Evolutionary conservation across 495 filamentous ascomycete species (phyloP).

Genomic region (Podospora pseudopauciseta): DNA sequence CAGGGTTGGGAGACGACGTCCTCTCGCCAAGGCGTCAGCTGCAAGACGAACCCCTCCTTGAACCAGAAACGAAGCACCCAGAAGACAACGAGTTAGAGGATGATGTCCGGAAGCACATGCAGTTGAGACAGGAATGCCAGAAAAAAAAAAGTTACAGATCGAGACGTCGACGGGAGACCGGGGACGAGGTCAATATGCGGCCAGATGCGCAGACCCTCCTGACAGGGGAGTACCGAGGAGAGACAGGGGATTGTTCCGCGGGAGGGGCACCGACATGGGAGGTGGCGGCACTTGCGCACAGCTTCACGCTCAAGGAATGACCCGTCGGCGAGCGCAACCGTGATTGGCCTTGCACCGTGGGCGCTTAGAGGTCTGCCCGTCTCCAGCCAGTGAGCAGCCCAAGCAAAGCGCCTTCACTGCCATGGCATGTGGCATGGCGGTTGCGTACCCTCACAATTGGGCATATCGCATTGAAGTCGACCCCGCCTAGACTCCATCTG

Average conservation of each 20-base stretch:
- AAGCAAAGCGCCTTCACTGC: conserved; percentile 26
- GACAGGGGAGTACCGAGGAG: conserved; percentile 12
- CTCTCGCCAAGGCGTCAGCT: conserved; percentile 4
- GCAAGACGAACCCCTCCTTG: conserved; percentile 1
- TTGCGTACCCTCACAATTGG: conserved; percentile 21
- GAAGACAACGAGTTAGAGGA: conserved; percentile 5
- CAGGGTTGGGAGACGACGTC: neutral
- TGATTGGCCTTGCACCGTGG: conserved; percentile 32
- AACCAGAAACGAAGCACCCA: conserved; percentile 2
- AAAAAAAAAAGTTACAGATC: conserved; percentile 11
- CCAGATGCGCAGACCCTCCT: conserved; percentile 33
- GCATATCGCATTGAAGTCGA: conserved; percentile 1
- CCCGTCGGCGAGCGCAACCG: conserved; percentile 14
- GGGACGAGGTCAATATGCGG: conserved; percentile 37
- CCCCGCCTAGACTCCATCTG: conserved; percentile 2
- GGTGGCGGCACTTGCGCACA: conserved; percentile 20
- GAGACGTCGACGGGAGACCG: conserved; percentile 11
- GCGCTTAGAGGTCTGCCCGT: conserved; percentile 30
- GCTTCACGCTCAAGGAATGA: neutral
- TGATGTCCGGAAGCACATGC: neutral
- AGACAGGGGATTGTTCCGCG: conserved; percentile 6
- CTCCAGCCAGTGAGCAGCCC: conserved; percentile 27
- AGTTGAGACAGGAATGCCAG: conserved; percentile 18
- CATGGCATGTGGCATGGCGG: conserved; percentile 20
- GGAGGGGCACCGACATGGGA: conserved; percentile 14